Percentiles rank a stretch among this genome's conserved stretches.
phyloP scores from a whole-genome alignment of 805 yeast genomes.

The Wilhelminamyces savonicus region DNA sequence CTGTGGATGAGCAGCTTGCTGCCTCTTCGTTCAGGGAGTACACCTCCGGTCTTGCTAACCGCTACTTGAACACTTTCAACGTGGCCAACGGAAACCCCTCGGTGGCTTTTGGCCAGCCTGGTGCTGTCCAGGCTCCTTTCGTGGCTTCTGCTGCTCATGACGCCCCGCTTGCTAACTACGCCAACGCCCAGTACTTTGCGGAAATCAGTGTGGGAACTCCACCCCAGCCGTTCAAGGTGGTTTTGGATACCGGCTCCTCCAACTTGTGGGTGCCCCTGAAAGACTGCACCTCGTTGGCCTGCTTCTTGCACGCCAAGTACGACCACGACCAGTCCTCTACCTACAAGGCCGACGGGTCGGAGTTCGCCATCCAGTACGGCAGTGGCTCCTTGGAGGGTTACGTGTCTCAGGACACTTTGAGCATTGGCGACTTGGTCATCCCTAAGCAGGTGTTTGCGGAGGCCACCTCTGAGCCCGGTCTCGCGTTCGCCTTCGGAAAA shows the following conservation, averaged over 20 bases:
- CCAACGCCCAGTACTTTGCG: conserved; percentile 94
- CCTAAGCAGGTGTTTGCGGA: conserved; percentile 93
- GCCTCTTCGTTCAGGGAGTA: conserved; percentile 48
- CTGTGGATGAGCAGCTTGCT: conserved; percentile 50
- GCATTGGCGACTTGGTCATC: conserved; percentile 78
- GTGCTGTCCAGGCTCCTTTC: conserved; percentile 8
- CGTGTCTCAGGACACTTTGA: conserved; percentile 78
- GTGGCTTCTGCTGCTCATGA: conserved; percentile 43
- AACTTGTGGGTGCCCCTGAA: conserved; percentile 94
- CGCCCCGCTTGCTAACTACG: conserved; percentile 84
- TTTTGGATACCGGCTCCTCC: conserved; percentile 94
- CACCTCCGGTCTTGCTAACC: conserved; percentile 51
- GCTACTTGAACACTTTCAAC: conserved; percentile 50
- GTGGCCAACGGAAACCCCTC: conserved; percentile 20
- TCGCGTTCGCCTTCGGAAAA: conserved; percentile 97
- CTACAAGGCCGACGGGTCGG: conserved; percentile 81
- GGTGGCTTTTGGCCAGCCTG: conserved; percentile 6
- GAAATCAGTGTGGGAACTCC: conserved; percentile 92
- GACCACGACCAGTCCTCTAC: conserved; percentile 78
- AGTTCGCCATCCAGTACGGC: conserved; percentile 84
- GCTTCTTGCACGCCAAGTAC: conserved; percentile 89
- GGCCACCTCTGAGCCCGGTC: conserved; percentile 95
- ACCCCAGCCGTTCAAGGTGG: conserved; percentile 86
- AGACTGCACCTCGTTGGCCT: conserved; percentile 90
- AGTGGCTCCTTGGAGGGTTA: conserved; percentile 90